A percentile compares a stretch with the other conserved stretches of the same genome.
Evolutionary conservation across 768 basidiomycete species (phyloP).

Genomic region (Podaxis sp.): DNA sequence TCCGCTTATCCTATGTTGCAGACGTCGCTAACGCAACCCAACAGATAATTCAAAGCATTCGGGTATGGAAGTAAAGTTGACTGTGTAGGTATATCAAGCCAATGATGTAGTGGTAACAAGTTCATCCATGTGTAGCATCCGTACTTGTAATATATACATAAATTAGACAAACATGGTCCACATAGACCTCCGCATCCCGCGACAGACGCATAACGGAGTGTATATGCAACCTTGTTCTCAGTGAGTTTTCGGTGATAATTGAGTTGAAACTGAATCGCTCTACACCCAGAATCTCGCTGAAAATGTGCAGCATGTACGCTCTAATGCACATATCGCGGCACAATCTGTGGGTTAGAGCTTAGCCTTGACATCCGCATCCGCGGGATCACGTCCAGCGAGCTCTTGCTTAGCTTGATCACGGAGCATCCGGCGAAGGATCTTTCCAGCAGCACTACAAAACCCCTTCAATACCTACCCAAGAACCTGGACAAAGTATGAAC

Average conservation of each 20-base stretch:
- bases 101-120: not conserved
- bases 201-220: no score
- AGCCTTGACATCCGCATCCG: constrained; percentile 29
- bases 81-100: not conserved
- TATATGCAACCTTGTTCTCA: no score
- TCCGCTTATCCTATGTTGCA: not conserved
- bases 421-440: constrained; percentile 81
- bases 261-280: no score
- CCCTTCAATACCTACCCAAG: not conserved
- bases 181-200: no score
- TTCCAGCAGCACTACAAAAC: constrained; percentile 69
- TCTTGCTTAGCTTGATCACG: constrained; percentile 68
- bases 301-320: no score
- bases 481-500: constrained; percentile 11
- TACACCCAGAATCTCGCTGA: no score
- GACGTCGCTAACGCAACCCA: not conserved
- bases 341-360: constrained; percentile 28
- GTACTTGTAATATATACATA: not conserved
- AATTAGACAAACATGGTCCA: not conserved
- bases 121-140: not conserved
- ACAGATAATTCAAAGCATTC: not conserved
- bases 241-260: no score
- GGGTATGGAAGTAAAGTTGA: not conserved
- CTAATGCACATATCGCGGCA: not conserved
- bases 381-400: constrained; percentile 38